phyloP scores from a whole-genome alignment of 2,329 filamentous ascomycete genomes.

The Diplodia sapinea region DNA sequence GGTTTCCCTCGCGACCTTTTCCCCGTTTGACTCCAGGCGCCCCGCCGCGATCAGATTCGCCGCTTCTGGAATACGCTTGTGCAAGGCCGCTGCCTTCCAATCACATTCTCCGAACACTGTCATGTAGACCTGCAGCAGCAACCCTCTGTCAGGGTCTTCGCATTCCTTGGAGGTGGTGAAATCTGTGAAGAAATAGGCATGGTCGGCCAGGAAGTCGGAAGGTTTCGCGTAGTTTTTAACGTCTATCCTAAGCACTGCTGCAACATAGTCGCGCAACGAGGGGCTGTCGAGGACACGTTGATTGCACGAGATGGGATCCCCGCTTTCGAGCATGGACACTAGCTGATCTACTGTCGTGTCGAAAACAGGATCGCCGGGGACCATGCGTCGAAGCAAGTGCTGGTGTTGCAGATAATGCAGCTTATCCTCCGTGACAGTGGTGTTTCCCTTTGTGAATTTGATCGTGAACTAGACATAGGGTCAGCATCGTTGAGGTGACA shows the following conservation, averaged over 20 bases:
- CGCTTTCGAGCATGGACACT: slow-evolving; percentile 37
- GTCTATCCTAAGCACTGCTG: slow-evolving; percentile 54
- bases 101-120: slow-evolving; percentile 1
- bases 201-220: slow-evolving; percentile 60
- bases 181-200: slow-evolving; percentile 62
- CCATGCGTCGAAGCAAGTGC: slow-evolving; percentile 58
- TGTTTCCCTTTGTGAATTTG: slow-evolving; percentile 90
- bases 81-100: slow-evolving; percentile 2
- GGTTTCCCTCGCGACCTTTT: no score
- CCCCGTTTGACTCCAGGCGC: not conserved
- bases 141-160: not conserved
- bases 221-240: slow-evolving; percentile 64
- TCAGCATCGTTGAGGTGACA: slow-evolving; percentile 7
- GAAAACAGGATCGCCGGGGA: slow-evolving; percentile 51
- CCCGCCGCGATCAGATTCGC: not conserved
- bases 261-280: slow-evolving; percentile 55
- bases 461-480: slow-evolving; percentile 68
- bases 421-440: slow-evolving; percentile 80
- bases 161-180: not conserved
- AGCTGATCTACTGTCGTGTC: slow-evolving; percentile 47
- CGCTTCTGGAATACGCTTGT: not conserved
- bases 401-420: slow-evolving; percentile 78
- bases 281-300: not conserved
- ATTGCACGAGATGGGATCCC: slow-evolving; percentile 32
- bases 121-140: slow-evolving; percentile 3